phyloP scores from a whole-genome alignment of 169 alveolate genomes.

The Eimeria falciformis region DNA sequence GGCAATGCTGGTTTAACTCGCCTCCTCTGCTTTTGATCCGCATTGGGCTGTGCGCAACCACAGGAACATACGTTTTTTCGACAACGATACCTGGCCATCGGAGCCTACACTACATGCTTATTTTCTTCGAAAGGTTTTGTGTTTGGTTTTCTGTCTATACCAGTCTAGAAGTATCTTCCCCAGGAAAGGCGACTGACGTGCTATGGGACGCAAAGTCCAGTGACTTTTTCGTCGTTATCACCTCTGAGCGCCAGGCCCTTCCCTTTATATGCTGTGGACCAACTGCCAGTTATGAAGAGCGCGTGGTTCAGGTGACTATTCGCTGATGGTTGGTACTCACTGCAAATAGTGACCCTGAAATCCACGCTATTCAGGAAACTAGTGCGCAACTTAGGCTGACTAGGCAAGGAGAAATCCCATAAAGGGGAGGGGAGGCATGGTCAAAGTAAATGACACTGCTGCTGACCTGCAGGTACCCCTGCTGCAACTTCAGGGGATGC shows the following conservation, averaged over 20 bases:
- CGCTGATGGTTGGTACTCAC: not conserved
- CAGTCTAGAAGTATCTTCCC: not conserved
- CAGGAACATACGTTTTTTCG: too few species aligned
- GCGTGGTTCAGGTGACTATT: not conserved
- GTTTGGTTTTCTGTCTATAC: not conserved
- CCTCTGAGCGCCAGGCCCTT: conserved; percentile 6
- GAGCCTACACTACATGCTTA: too few species aligned
- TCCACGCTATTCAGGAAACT: too few species aligned
- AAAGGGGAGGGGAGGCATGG: too few species aligned
- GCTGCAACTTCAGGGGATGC: conserved; percentile 10
- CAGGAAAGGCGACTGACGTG: not conserved
- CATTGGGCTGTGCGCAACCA: too few species aligned
- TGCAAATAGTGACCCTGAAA: too few species aligned
- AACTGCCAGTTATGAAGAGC: not conserved
- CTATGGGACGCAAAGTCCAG: not conserved
- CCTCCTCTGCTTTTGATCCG: too few species aligned
- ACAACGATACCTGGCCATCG: too few species aligned
- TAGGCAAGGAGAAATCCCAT: too few species aligned
- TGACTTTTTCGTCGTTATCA: not conserved
- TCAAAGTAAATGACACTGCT: not conserved
- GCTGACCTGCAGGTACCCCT: conserved; percentile 14
- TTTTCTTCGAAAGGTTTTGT: not conserved
- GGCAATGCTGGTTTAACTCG: too few species aligned
- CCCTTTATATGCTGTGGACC: conserved; percentile 12
- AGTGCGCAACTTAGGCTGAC: too few species aligned